Conservation (phyloP, 345 rosid species). For the Heritiera fomes region DNA sequence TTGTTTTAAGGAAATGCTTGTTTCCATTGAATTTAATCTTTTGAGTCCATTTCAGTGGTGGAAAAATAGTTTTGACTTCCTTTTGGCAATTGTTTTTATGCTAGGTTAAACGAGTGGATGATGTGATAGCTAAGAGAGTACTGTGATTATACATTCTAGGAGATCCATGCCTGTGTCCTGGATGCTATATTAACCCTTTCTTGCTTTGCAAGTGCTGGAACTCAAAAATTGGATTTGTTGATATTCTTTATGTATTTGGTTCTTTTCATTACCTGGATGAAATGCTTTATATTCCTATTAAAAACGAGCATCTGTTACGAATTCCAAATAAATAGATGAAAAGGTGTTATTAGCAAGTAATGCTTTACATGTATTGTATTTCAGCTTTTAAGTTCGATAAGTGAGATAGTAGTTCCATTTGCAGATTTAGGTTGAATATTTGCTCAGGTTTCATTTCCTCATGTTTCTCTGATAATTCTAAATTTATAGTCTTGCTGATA, state of each 20-base stretch:
- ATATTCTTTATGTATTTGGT: background rate
- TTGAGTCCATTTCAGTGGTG: background rate
- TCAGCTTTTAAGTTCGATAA: background rate
- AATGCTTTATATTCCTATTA: background rate
- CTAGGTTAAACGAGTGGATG: background rate
- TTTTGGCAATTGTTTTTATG: background rate
- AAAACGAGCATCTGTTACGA: background rate
- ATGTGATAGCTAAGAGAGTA: background rate
- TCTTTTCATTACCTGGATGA: background rate
- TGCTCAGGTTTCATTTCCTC: background rate
- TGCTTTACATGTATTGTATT: background rate
- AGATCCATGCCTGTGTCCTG: background rate
- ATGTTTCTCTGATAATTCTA: background rate
- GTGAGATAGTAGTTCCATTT: background rate
- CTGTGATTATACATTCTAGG: too few relatives aligned
- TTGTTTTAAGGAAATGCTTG: constrained; percentile 12
- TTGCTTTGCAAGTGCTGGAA: background rate
- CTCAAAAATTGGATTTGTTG: background rate
- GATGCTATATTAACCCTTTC: constrained; percentile 5
- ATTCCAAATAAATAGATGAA: background rate
- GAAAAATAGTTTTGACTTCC: background rate
- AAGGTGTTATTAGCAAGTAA: background rate
- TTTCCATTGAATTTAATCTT: background rate
- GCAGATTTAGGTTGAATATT: background rate
- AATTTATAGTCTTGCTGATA: background rate